Conservation (phyloP, 495 filamentous ascomycete species). For the Corynascus novoguineensis region DNA sequence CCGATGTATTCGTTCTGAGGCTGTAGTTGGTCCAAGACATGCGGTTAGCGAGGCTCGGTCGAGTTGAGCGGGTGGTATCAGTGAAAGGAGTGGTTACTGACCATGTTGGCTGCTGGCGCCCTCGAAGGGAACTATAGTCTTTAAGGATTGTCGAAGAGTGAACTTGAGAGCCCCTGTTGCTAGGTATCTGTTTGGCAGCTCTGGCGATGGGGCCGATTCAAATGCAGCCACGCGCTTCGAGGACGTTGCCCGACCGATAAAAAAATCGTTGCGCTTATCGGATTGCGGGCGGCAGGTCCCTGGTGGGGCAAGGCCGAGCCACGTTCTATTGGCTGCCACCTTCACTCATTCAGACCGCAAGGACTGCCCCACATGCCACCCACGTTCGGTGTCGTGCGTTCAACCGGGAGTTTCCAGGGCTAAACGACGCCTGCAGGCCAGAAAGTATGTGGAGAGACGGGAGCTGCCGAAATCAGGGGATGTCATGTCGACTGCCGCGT, state of each 20-base stretch:
- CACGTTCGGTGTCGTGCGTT: too few relatives aligned
- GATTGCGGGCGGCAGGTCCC: constrained; percentile 14
- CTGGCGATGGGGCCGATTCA: not conserved
- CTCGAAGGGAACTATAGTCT: constrained; percentile 26
- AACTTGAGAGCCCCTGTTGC: not conserved
- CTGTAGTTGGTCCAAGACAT: constrained; percentile 37
- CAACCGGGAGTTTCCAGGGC: too few relatives aligned
- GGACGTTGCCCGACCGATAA: constrained; percentile 14
- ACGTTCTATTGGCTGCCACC: not conserved
- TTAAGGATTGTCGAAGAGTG: constrained; percentile 1
- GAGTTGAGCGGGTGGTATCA: not conserved
- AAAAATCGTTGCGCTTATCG: constrained; percentile 28
- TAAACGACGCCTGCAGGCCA: too few relatives aligned
- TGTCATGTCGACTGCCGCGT: not conserved
- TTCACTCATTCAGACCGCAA: not conserved
- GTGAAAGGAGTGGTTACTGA: constrained; percentile 14
- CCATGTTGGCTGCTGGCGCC: constrained; percentile 31
- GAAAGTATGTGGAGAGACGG: constrained; percentile 3
- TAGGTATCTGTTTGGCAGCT: not conserved
- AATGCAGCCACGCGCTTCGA: constrained; percentile 1
- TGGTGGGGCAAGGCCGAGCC: constrained; percentile 9
- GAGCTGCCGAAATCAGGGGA: constrained; percentile 2
- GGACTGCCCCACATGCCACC: too few relatives aligned
- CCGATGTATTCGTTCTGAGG: constrained; percentile 94
- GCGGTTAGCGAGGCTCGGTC: constrained; percentile 17